Percentiles rank a stretch among this genome's conserved stretches.
These are phyloP conservation scores for Arachis hypogaea DNA, from an alignment of 306 rosid species.

Conservation along the genomic window DNA sequence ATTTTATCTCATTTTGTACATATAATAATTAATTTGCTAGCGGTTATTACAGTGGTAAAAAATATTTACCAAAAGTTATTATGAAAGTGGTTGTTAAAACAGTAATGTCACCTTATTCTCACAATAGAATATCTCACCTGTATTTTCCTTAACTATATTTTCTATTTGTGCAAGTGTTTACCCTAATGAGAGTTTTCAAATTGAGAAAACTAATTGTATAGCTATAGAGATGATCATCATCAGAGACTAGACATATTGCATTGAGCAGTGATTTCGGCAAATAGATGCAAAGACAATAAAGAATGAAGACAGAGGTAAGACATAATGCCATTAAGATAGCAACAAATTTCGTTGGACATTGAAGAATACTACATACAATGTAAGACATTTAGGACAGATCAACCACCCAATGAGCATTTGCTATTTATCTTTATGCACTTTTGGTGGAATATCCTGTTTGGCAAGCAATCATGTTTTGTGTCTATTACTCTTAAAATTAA, in stretches of 20 bases:
- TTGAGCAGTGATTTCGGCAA: constrained; percentile 35
- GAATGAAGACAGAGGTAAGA: constrained; percentile 20
- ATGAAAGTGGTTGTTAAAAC: too few species aligned
- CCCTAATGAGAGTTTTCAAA: too few species aligned
- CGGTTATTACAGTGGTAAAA: too few species aligned
- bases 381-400: constrained; percentile 9
- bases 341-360: constrained; percentile 30
- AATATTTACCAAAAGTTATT: too few species aligned
- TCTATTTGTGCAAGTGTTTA: too few species aligned
- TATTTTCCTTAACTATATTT: too few species aligned
- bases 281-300: constrained; percentile 6
- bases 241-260: constrained; percentile 19
- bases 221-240: too few species aligned
- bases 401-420: constrained; percentile 23
- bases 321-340: constrained; percentile 36
- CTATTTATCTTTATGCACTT: constrained; percentile 29
- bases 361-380: constrained; percentile 16
- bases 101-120: too few species aligned
- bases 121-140: too few species aligned
- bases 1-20: too few species aligned
- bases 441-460: constrained; percentile 30
- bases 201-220: too few species aligned
- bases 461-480: constrained; percentile 7
- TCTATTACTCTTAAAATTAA: constrained; percentile 14
- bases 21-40: too few species aligned